phyloP scores from a whole-genome alignment of 108 stramenopile species.

The Chaetoceros tenuissimus region DNA sequence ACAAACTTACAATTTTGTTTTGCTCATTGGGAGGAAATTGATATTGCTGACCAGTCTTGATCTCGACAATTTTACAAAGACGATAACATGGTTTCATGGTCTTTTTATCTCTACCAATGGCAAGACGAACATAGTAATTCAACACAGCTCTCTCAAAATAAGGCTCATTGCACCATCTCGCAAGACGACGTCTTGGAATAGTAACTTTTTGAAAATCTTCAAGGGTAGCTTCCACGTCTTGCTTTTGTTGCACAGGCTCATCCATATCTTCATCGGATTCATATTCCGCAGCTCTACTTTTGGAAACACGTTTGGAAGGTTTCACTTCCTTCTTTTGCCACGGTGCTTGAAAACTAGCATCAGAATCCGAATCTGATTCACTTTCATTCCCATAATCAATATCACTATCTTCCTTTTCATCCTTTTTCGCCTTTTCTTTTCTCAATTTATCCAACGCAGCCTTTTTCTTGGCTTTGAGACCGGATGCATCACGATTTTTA shows the following conservation, averaged over 20 bases:
- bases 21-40: conserved; percentile 46
- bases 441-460: conserved; percentile 68
- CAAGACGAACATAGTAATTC: conserved; percentile 64
- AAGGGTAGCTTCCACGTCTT: conserved; percentile 50
- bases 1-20: conserved; percentile 51
- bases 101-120: conserved; percentile 66
- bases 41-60: conserved; percentile 41
- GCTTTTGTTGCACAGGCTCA: conserved; percentile 11
- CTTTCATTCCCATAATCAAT: conserved; percentile 68
- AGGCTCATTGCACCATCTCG: conserved; percentile 83
- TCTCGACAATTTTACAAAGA: conserved; percentile 66
- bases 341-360: conserved; percentile 71
- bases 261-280: conserved; percentile 20
- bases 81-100: conserved; percentile 74
- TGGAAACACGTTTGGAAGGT: conserved; percentile 8
- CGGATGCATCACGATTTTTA: conserved; percentile 60
- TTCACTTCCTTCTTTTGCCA: conserved; percentile 59
- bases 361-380: conserved; percentile 70
- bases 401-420: conserved; percentile 39
- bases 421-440: conserved; percentile 41
- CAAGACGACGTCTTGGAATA: conserved; percentile 68
- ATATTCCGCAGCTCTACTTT: neutral
- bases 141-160: conserved; percentile 72
- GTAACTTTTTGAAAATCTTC: conserved; percentile 66
- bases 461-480: conserved; percentile 62